Evolutionary conservation across 805 yeast species (phyloP), one percentile per base, ranked within the genome.

Genomic region (Blastobotrys attinorum): DNA sequence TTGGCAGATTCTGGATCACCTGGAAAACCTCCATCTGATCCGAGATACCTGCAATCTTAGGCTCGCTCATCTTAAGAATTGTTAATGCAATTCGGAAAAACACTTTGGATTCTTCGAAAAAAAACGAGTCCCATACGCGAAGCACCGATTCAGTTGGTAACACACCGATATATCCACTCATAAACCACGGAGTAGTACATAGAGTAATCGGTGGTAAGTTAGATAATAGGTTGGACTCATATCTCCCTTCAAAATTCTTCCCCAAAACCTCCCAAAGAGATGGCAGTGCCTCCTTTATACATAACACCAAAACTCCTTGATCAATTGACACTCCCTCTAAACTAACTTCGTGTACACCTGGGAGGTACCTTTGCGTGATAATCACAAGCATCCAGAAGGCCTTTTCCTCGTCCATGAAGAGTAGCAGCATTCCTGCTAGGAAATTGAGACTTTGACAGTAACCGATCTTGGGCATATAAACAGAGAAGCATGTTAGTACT

Each of bases 131-230:
- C 97, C 98, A 90, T 0, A 92, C 81, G 44, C 97, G 67, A 36
- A 92, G 66, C 6, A 87, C 82, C 0, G 94, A 76, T 57, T 92
- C 97, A 18, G 87, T 77, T 0, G 98, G 98, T 21, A 92, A 63
- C 0, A 82, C 78, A 0, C 95, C 96, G 29, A 92, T 87, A 63
- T 84, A 92, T n/a, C 86, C 76, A 55, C 96, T 84, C 97, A 92
- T 90, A 59, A 92, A 92, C 98, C 98, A 92, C 43, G 95, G 80
- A 0, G 96, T 90, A 0, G 97, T 92, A 52, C 95, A 92, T 37
- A 92, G 70, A 1, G 96, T 84, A 3, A 92, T 75, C 1, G 97
- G 95, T 1, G 98, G 97, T 36, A 89, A 65, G 52, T 83, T 81
- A 13, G 77, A 71, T 25, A 90, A 70, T 47, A 85, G 65, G 15